Conservation (phyloP, 129 eudicot species). For the Tagetes erecta region DNA sequence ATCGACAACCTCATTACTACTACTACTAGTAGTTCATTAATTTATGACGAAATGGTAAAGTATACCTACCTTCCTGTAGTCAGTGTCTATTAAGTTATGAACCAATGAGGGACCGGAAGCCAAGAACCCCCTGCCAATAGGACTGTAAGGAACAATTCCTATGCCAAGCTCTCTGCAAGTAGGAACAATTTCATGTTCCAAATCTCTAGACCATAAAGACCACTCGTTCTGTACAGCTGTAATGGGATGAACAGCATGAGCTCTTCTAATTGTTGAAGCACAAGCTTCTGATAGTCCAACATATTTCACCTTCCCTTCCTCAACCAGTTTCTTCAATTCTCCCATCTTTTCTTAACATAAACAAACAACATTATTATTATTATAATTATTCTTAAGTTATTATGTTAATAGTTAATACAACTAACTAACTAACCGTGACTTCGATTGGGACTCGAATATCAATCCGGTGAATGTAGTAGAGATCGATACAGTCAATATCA, state of each 20-base stretch:
- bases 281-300: constrained; percentile 77
- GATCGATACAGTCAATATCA: constrained; percentile 48
- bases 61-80: constrained; percentile 53
- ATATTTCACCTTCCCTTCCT: constrained; percentile 74
- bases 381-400: too few relatives aligned
- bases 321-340: constrained; percentile 63
- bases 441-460: constrained; percentile 52
- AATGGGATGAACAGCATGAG: constrained; percentile 77
- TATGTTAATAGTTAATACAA: too few relatives aligned
- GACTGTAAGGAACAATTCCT: constrained; percentile 69
- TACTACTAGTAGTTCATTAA: too few relatives aligned
- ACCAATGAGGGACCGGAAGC: constrained; percentile 42
- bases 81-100: constrained; percentile 39
- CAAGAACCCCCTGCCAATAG: constrained; percentile 57
- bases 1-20: too few relatives aligned
- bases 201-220: constrained; percentile 72
- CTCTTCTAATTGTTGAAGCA: constrained; percentile 69
- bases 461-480: constrained; percentile 49
- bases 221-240: constrained; percentile 71
- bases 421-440: constrained; percentile 41
- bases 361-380: too few relatives aligned
- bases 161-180: constrained; percentile 82
- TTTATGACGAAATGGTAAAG: too few relatives aligned
- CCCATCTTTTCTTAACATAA: constrained; percentile 39
- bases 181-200: constrained; percentile 53